A percentile compares a stretch with the other conserved stretches of the same genome.
Evolutionary conservation across 306 rosid species (phyloP).

Genomic region (Inga laurina): DNA sequence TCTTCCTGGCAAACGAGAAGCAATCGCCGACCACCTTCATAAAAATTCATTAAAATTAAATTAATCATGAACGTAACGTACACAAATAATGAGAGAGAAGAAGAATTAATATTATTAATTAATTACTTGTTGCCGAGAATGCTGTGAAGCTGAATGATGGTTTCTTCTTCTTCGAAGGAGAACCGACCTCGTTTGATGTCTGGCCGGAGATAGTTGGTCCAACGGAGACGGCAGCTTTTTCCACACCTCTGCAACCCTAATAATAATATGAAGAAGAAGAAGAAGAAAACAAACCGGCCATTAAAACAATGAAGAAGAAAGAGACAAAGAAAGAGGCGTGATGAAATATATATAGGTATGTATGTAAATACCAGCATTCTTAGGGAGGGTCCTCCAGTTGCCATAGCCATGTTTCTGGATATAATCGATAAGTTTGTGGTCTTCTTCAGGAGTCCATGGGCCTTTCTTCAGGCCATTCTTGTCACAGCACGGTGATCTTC

Average conservation of each 20-base stretch:
- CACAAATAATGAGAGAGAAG: neutral
- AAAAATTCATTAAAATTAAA: neutral
- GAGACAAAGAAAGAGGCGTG: neutral
- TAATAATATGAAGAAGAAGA: neutral
- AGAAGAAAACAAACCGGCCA: neutral
- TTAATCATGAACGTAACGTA: neutral
- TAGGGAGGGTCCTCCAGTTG: constrained; percentile 95
- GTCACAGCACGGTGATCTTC: constrained; percentile 95
- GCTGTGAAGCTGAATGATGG: constrained; percentile 88
- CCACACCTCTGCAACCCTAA: constrained; percentile 93
- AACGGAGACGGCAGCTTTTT: constrained; percentile 92
- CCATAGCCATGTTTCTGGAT: constrained; percentile 90
- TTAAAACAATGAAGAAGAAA: neutral
- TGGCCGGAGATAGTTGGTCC: constrained; percentile 97
- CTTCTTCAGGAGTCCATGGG: constrained; percentile 95
- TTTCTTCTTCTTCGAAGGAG: constrained; percentile 90
- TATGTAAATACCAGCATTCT: constrained; percentile 74
- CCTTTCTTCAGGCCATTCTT: constrained; percentile 93
- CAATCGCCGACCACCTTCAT: constrained; percentile 91
- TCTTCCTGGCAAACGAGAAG: constrained; percentile 87
- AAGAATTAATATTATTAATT: too few relatives aligned
- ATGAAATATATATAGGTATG: too few relatives aligned
- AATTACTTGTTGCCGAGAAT: constrained; percentile 84
- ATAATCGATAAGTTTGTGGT: constrained; percentile 71
- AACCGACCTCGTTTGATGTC: constrained; percentile 91